Evolutionary conservation across 2,329 filamentous ascomycete species (phyloP).

Genomic region (Coleophoma cylindrospora): DNA sequence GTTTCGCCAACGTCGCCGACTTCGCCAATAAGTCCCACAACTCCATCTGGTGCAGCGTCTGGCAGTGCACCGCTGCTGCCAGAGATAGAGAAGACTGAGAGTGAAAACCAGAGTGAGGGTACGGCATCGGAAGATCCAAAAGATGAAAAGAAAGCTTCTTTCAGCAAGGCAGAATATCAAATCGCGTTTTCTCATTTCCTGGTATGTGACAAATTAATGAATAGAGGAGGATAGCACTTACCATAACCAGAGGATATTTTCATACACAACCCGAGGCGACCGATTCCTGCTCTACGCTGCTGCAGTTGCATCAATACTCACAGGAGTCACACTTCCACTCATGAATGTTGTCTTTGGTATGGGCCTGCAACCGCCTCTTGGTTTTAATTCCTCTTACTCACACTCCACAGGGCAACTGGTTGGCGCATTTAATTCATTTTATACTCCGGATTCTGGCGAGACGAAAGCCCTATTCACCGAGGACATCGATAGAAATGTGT

Average conservation of each 20-base stretch:
- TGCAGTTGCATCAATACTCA: slow-evolving; percentile 41
- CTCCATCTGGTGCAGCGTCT: background rate
- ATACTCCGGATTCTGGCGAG: slow-evolving; percentile 32
- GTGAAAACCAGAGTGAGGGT: background rate
- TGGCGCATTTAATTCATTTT: slow-evolving; percentile 44
- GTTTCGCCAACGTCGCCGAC: slow-evolving; percentile 1
- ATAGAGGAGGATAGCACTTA: background rate
- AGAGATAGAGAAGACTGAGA: background rate
- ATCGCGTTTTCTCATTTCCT: slow-evolving; percentile 9
- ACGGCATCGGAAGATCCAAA: background rate
- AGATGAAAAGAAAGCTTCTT: slow-evolving; percentile 3
- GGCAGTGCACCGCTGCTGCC: background rate
- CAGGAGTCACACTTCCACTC: slow-evolving; percentile 49
- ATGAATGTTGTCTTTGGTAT: slow-evolving; percentile 53
- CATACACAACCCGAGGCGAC: slow-evolving; percentile 10
- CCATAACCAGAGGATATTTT: slow-evolving; percentile 14
- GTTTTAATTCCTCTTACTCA: background rate
- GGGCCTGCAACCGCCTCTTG: slow-evolving; percentile 18
- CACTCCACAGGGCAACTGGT: slow-evolving; percentile 21
- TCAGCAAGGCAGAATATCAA: slow-evolving; percentile 5
- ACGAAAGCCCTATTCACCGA: slow-evolving; percentile 42
- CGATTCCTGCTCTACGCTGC: slow-evolving; percentile 25
- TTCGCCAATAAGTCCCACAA: slow-evolving; percentile 3
- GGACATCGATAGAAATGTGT: slow-evolving; percentile 37
- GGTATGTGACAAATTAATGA: background rate